phyloP scores from a whole-genome alignment of 768 basidiomycete species.

The Lactarius hengduanensis region DNA sequence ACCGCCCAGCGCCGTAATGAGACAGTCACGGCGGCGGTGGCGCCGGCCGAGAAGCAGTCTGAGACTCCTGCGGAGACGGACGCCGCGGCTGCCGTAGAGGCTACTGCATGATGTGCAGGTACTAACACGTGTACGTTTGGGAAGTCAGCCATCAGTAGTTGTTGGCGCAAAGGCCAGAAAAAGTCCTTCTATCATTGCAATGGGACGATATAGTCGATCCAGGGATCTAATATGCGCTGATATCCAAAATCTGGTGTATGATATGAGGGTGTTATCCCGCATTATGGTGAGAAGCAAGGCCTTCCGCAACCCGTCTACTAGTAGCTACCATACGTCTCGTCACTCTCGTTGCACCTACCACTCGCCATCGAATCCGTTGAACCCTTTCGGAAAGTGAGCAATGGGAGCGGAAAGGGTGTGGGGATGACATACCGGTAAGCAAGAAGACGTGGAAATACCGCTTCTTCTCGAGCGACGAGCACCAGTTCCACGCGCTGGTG shows the following conservation, averaged over 20 bases:
- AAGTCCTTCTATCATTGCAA: neutral
- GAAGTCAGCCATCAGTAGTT: neutral
- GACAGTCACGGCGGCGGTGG: conserved; percentile 20
- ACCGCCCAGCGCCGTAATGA: conserved; percentile 47
- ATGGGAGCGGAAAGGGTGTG: too few relatives aligned
- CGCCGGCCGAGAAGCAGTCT: conserved; percentile 9
- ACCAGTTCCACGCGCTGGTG: conserved; percentile 94
- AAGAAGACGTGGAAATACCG: conserved; percentile 78
- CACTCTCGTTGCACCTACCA: conserved; percentile 59
- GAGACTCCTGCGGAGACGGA: neutral
- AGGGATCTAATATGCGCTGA: neutral
- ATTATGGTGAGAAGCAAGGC: neutral
- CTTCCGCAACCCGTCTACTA: neutral
- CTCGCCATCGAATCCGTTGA: conserved; percentile 82
- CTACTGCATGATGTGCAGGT: conserved; percentile 5
- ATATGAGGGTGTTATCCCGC: neutral
- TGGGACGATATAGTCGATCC: neutral
- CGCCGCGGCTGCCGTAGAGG: conserved; percentile 11
- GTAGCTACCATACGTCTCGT: conserved; percentile 1
- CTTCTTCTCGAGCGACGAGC: conserved; percentile 82
- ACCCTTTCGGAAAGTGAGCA: conserved; percentile 46
- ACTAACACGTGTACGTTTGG: neutral
- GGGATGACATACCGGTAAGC: conserved; percentile 55
- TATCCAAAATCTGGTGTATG: neutral
- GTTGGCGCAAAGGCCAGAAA: neutral